These are phyloP conservation scores for Fusarium gaditjirri DNA, from an alignment of 2,329 filamentous ascomycete species.

Conservation along the genomic window DNA sequence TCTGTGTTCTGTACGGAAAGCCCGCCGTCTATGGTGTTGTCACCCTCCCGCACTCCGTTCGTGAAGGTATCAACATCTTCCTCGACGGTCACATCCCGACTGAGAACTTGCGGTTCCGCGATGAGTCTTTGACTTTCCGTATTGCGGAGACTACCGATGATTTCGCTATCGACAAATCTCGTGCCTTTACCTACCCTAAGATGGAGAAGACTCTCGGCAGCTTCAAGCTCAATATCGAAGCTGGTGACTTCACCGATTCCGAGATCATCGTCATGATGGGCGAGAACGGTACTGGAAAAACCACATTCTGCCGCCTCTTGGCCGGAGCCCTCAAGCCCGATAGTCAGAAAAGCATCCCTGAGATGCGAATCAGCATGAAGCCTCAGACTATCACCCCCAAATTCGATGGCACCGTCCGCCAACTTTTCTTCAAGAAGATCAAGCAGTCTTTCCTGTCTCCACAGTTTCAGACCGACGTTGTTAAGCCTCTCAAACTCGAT, in stretches of 20 bases:
- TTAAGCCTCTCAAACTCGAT: slow-evolving; percentile 98
- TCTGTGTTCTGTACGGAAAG: slow-evolving; percentile 95
- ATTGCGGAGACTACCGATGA: slow-evolving; percentile 91
- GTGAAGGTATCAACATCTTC: slow-evolving; percentile 99
- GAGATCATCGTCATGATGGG: slow-evolving; percentile 99
- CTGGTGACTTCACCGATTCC: slow-evolving; percentile 93
- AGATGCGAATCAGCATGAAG: slow-evolving; percentile 99
- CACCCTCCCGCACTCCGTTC: slow-evolving; percentile 92
- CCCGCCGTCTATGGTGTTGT: slow-evolving; percentile 98
- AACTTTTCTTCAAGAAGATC: slow-evolving; percentile 99
- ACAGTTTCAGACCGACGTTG: slow-evolving; percentile 99
- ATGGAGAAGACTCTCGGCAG: slow-evolving; percentile 94
- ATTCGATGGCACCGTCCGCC: slow-evolving; percentile 94
- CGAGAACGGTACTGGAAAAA: slow-evolving; percentile 99
- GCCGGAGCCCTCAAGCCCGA: slow-evolving; percentile 95
- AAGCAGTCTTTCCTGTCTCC: slow-evolving; percentile 95
- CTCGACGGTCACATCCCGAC: slow-evolving; percentile 97
- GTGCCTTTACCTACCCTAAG: slow-evolving; percentile 85
- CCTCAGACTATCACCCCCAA: slow-evolving; percentile 99
- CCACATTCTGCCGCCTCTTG: slow-evolving; percentile 96
- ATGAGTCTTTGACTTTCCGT: slow-evolving; percentile 95
- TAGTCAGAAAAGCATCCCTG: slow-evolving; percentile 78
- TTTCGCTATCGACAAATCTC: slow-evolving; percentile 83
- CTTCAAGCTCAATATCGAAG: slow-evolving; percentile 85
- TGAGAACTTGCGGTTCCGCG: slow-evolving; percentile 97